Evolutionary conservation across 2,329 filamentous ascomycete species (phyloP).

Genomic region (Trichoderma gracile): DNA sequence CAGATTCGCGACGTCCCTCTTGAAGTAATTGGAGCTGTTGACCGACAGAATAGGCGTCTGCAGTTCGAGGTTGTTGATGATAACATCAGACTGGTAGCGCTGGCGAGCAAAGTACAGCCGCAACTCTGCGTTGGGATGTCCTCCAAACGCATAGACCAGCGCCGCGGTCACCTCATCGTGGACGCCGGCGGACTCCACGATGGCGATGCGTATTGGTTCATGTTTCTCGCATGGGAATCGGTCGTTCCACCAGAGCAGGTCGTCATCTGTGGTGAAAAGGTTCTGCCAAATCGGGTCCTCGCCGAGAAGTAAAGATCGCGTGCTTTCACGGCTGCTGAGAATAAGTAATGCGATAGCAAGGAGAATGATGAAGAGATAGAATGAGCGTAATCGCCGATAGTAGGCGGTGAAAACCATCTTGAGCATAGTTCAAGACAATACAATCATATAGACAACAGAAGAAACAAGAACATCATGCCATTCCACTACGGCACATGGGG

Average conservation of each 20-base stretch:
- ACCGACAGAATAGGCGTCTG: slow-evolving; percentile 16
- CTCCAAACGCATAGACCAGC: slow-evolving; percentile 23
- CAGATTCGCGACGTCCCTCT: slow-evolving; percentile 11
- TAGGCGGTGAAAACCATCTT: slow-evolving; percentile 22
- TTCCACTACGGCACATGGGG: slow-evolving; percentile 1
- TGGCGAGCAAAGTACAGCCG: slow-evolving; percentile 16
- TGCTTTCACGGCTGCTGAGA: slow-evolving; percentile 16
- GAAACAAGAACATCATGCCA: slow-evolving; percentile 15
- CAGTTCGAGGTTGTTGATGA: slow-evolving; percentile 11
- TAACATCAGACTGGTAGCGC: slow-evolving; percentile 20
- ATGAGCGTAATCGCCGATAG: slow-evolving; percentile 19
- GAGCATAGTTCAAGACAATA: slow-evolving; percentile 14
- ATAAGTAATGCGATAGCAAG: slow-evolving; percentile 21
- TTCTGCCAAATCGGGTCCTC: slow-evolving; percentile 10
- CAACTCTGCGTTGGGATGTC: slow-evolving; percentile 18
- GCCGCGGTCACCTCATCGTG: slow-evolving; percentile 19
- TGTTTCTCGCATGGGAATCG: slow-evolving; percentile 19
- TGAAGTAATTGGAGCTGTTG: slow-evolving; percentile 15
- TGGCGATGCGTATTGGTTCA: slow-evolving; percentile 19
- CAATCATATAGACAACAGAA: slow-evolving; percentile 11
- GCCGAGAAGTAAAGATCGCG: not conserved
- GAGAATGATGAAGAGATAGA: slow-evolving; percentile 18
- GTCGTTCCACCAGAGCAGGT: slow-evolving; percentile 11
- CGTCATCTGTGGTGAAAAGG: slow-evolving; percentile 16
- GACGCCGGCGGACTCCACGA: slow-evolving; percentile 20